phyloP scores from a whole-genome alignment of 192 early-diverging fungal species.

The Entomortierella parvispora region DNA sequence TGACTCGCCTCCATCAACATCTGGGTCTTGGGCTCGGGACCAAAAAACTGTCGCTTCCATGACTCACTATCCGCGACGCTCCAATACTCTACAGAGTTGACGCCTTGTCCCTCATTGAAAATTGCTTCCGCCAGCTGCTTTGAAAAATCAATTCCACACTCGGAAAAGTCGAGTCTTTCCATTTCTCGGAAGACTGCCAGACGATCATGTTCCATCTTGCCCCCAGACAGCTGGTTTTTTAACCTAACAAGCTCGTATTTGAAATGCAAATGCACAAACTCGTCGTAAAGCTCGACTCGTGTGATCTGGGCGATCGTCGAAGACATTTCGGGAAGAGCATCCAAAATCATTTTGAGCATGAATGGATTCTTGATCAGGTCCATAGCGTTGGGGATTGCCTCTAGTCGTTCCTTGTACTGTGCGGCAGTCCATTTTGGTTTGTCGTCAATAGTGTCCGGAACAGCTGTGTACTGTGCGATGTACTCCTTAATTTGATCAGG shows the following conservation, averaged over 20 bases:
- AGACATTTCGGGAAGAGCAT: background rate
- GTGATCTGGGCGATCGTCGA: background rate
- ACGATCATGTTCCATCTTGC: too few relatives aligned
- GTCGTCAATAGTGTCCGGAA: background rate
- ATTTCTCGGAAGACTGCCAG: background rate
- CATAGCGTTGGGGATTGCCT: conserved; percentile 2
- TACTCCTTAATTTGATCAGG: background rate
- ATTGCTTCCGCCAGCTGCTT: background rate
- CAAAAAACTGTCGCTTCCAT: conserved; percentile 4
- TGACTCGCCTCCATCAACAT: conserved; percentile 5
- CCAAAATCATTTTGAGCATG: conserved; percentile 2
- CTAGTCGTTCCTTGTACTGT: background rate
- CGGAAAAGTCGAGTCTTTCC: background rate
- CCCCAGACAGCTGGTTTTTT: too few relatives aligned
- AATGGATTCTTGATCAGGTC: conserved; percentile 24
- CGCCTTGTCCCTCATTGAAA: background rate
- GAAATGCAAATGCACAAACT: conserved; percentile 5
- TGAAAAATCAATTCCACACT: background rate
- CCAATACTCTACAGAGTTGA: background rate
- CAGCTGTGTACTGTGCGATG: background rate
- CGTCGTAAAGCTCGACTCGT: background rate
- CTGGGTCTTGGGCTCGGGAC: background rate
- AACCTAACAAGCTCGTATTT: background rate
- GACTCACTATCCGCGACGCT: background rate
- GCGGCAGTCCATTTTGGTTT: background rate